Conservation (phyloP, 2,329 filamentous ascomycete genomes). For the Xylariales sp. region DNA sequence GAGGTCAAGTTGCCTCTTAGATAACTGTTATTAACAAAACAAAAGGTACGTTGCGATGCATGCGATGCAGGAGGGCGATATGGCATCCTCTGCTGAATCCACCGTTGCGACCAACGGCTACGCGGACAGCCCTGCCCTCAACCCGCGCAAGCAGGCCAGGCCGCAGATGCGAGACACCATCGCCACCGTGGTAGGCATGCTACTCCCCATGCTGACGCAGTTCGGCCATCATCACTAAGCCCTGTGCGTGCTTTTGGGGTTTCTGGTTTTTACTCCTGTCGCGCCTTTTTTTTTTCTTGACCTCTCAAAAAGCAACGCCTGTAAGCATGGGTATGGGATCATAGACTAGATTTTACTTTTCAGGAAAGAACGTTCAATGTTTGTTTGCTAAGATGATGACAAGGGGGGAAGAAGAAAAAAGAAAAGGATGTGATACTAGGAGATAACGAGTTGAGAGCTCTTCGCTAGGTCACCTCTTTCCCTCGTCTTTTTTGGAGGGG, state of each 20-base stretch:
- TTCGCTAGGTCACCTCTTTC: too few species aligned
- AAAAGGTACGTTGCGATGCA: conserved; percentile 94
- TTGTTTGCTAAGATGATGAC: too few species aligned
- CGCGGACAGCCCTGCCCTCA: conserved; percentile 37
- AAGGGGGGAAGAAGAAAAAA: too few species aligned
- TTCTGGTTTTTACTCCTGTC: too few species aligned
- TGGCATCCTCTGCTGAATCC: conserved; percentile 47
- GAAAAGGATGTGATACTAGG: too few species aligned
- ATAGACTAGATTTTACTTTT: too few species aligned
- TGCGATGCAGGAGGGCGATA: conserved; percentile 79
- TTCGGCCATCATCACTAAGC: conserved; percentile 67
- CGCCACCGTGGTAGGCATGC: conserved; percentile 70
- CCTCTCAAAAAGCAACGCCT: too few species aligned
- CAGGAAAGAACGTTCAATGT: too few species aligned
- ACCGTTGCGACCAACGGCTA: conserved; percentile 48
- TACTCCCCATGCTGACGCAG: conserved; percentile 72
- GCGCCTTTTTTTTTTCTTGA: too few species aligned
- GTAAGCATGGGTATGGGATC: too few species aligned
- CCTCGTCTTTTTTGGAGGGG: too few species aligned
- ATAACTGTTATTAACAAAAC: neutral
- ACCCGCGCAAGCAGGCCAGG: conserved; percentile 48
- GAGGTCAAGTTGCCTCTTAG: conserved; percentile 4
- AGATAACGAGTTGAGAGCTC: too few species aligned
- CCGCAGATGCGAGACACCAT: conserved; percentile 65
- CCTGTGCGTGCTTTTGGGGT: neutral